phyloP scores from a whole-genome alignment of 345 rosid genomes.

The Bruguiera parviflora region DNA sequence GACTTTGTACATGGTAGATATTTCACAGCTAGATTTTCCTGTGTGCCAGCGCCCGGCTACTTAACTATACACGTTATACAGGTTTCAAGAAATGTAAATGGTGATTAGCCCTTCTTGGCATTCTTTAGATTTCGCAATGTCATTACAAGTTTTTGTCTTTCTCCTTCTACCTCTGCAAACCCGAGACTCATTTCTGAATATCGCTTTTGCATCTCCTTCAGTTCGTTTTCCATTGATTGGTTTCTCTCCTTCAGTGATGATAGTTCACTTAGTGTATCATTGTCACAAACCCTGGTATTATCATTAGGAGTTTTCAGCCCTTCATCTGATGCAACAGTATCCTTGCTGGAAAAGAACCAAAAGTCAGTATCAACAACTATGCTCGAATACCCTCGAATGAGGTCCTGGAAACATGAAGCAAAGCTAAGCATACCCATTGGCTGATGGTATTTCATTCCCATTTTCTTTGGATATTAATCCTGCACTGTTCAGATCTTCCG shows the following conservation, averaged over 20 bases:
- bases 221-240: conserved; percentile 67
- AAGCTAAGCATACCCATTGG: conserved; percentile 36
- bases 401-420: conserved; percentile 1
- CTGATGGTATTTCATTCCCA: conserved; percentile 15
- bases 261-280: conserved; percentile 39
- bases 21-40: conserved; percentile 11
- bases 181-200: conserved; percentile 86
- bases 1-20: conserved; percentile 30
- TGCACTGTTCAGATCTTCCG: conserved; percentile 20
- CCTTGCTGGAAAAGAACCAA: conserved; percentile 19
- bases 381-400: neutral
- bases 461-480: conserved; percentile 18
- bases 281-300: conserved; percentile 10
- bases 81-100: conserved; percentile 12
- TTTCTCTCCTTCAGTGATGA: conserved; percentile 55
- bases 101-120: conserved; percentile 45
- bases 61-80: conserved; percentile 40
- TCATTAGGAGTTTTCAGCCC: conserved; percentile 15
- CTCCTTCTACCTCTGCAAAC: conserved; percentile 95
- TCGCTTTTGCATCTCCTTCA: conserved; percentile 90
- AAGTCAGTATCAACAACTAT: conserved; percentile 1
- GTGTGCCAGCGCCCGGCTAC: conserved; percentile 13
- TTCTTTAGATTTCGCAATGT: conserved; percentile 73
- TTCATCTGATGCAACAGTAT: conserved; percentile 11
- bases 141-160: conserved; percentile 90